Evolutionary conservation across 1,284 basidiomycete genomes (phyloP).

Genomic region (Leccinum subrobustum): DNA sequence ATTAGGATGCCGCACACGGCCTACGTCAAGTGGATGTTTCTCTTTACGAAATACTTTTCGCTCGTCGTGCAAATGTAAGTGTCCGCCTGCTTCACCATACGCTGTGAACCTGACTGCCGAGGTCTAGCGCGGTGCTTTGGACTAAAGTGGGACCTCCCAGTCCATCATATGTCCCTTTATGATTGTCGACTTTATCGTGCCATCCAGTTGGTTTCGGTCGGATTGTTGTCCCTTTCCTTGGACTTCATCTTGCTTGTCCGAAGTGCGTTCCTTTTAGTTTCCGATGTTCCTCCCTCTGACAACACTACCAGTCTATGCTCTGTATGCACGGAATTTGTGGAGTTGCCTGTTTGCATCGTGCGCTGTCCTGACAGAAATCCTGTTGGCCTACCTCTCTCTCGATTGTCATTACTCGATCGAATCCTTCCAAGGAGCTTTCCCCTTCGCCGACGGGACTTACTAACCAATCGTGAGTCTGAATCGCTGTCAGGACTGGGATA

Average conservation of each 20-base stretch:
- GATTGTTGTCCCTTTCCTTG: constrained; percentile 16
- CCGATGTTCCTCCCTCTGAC: neutral
- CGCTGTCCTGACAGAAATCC: constrained; percentile 13
- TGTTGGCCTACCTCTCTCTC: neutral
- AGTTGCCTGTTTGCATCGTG: constrained; percentile 2
- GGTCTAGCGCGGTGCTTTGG: constrained; percentile 9
- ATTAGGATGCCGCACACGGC: constrained; percentile 15
- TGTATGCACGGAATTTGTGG: constrained; percentile 12
- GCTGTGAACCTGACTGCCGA: neutral
- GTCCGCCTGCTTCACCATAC: neutral
- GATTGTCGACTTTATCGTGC: constrained; percentile 15
- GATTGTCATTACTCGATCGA: neutral
- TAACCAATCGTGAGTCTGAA: neutral
- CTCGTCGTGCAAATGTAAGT: constrained; percentile 20
- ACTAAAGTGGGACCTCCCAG: constrained; percentile 8
- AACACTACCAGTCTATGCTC: constrained; percentile 17
- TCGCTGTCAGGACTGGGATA: neutral
- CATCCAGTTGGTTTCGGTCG: constrained; percentile 13
- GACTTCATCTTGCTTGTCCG: constrained; percentile 18
- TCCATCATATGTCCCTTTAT: neutral
- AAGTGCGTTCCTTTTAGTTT: constrained; percentile 11
- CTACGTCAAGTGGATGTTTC: constrained; percentile 26
- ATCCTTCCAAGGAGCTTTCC: neutral
- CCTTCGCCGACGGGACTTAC: neutral
- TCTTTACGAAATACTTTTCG: constrained; percentile 17